Percentiles rank a stretch among this genome's conserved stretches.
Conservation (phyloP, 192 early-diverging fungal species). For the Entomortierella lignicola region DNA sequence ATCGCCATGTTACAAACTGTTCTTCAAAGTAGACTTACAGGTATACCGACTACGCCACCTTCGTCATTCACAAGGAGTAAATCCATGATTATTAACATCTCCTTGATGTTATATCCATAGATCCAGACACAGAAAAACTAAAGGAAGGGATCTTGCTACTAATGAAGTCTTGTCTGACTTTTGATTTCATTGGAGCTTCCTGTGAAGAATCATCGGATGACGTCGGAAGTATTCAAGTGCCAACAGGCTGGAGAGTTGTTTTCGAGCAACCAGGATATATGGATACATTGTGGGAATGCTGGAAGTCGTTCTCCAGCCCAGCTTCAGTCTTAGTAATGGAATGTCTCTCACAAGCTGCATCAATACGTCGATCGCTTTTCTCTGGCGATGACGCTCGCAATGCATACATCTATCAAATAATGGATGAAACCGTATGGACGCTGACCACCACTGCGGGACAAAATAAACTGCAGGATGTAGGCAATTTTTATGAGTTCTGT, state of each 20-base stretch:
- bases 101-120: not conserved
- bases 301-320: constrained; percentile 18
- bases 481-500: constrained; percentile 89
- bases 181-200: constrained; percentile 46
- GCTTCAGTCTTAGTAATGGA: constrained; percentile 66
- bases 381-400: constrained; percentile 72
- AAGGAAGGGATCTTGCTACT: constrained; percentile 24
- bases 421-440: constrained; percentile 77
- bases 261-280: constrained; percentile 43
- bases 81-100: not conserved
- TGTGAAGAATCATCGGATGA: constrained; percentile 44
- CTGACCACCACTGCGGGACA: constrained; percentile 66
- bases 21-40: constrained; percentile 24
- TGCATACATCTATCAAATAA: constrained; percentile 73
- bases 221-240: constrained; percentile 35
- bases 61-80: not conserved
- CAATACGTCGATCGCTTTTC: constrained; percentile 88
- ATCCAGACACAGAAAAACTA: constrained; percentile 11
- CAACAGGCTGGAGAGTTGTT: constrained; percentile 27
- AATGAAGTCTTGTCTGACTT: constrained; percentile 35
- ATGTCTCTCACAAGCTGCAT: constrained; percentile 80
- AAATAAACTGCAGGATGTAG: constrained; percentile 69
- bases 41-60: constrained; percentile 2
- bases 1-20: constrained; percentile 23
- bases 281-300: constrained; percentile 39